Evolutionary conservation across 2,329 filamentous ascomycete genomes (phyloP), one percentile per base, ranked within the genome.

Genomic region (Colletotrichum lindemuthianum): DNA sequence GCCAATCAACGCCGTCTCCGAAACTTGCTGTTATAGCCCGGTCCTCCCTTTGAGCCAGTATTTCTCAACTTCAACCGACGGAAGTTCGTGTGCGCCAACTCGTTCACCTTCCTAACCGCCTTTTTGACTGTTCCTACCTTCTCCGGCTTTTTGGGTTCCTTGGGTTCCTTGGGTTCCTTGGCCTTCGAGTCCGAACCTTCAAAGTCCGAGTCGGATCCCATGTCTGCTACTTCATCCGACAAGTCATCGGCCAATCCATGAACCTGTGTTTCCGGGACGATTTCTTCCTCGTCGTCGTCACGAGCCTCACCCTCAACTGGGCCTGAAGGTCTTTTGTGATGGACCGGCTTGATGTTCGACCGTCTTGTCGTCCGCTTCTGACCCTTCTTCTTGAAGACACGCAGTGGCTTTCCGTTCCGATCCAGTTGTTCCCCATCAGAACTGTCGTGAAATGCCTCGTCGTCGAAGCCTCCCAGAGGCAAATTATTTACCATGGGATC

Each of bases 331-430:
- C 87, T 82, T 71, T 83, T 84, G 7, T 74, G 73, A 59, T 79
- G 74, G 1, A 77, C 83, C 2, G 86, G 87, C 67, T 79, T 82
- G 79, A 90, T 92, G 65, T 89, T 93, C 59, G 86, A 83, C 51
- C 84, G 81, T 67, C 89, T 83, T 3, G 92, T 95, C 59, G 91
- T 92, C 66, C 92, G 84, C 81, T 96, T 96, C 74, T 92, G 86
- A 0, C 91, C 92, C 80, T 92, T 92, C 84, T 96, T 96, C 82
- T 94, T 95, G 81, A 86, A 95, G 2, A 86, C 77, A 58, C 83
- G 86, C 41, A 88, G 74, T 2, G 88, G 88, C 67, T 85, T 81
- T 2, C 88, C 88, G 70, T 87, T 78, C n/a, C 80, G 81, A 56
- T 81, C 86, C 11, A 84, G 60, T 4, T 74, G 72, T 41, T 85